A percentile compares a stretch with the other conserved stretches of the same genome.
Evolutionary conservation across 441 rosid species (phyloP).

Genomic region (Capsella rubella): DNA sequence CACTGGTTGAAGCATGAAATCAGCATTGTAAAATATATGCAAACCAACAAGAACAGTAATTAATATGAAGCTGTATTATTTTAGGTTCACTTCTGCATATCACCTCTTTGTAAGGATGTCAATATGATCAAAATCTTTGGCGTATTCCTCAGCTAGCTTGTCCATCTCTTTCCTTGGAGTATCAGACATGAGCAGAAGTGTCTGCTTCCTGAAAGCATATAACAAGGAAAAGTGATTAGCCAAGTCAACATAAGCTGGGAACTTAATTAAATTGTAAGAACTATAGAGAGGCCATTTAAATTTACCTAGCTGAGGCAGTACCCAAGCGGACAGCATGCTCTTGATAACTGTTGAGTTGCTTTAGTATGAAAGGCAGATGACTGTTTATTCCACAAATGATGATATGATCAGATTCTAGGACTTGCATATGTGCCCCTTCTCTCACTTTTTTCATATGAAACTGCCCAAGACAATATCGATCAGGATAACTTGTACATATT

Average conservation of each 20-base stretch:
- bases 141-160: constrained; percentile 72
- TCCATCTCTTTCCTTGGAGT: constrained; percentile 96
- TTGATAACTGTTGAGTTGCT: constrained; percentile 92
- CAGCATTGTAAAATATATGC: constrained; percentile 19
- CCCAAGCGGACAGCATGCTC: constrained; percentile 93
- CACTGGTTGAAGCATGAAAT: constrained; percentile 48
- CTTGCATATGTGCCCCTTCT: constrained; percentile 97
- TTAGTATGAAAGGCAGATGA: constrained; percentile 77
- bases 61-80: constrained; percentile 8
- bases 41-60: neutral
- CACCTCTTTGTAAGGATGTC: constrained; percentile 95
- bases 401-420: constrained; percentile 89
- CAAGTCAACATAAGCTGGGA: constrained; percentile 28
- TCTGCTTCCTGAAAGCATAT: constrained; percentile 74
- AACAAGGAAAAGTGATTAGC: constrained; percentile 37
- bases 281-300: constrained; percentile 19
- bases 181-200: constrained; percentile 95
- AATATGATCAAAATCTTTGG: constrained; percentile 84
- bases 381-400: constrained; percentile 90
- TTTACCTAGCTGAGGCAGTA: constrained; percentile 87
- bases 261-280: constrained; percentile 6
- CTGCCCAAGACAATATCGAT: constrained; percentile 54
- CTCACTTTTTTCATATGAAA: constrained; percentile 88
- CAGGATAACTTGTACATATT: constrained; percentile 38
- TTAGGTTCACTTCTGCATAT: constrained; percentile 8